A percentile compares a stretch with the other conserved stretches of the same genome.
Evolutionary conservation across 225 moss, liverwort and hornwort species (phyloP).

Genomic region (Neckera pumila): DNA sequence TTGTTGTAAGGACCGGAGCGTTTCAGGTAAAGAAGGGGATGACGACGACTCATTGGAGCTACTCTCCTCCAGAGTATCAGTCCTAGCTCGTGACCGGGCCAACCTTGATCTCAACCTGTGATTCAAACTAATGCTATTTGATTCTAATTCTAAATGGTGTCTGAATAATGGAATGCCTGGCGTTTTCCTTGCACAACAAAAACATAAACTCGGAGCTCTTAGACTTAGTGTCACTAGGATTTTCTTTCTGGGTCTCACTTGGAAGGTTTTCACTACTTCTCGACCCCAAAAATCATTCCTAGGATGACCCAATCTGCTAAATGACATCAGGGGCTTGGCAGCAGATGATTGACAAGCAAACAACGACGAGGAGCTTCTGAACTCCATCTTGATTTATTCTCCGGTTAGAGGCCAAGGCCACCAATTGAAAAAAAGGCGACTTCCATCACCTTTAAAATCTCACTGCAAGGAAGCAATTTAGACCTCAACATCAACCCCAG

Average conservation of each 20-base stretch:
- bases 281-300: neutral
- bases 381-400: conserved; percentile 14
- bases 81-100: conserved; percentile 8
- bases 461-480: neutral
- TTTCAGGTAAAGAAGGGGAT: conserved; percentile 17
- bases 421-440: neutral
- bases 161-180: neutral
- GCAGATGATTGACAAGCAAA: conserved; percentile 7
- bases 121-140: neutral
- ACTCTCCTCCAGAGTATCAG: conserved; percentile 21
- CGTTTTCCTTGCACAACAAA: neutral
- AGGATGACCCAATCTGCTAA: neutral
- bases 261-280: neutral
- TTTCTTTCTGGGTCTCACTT: conserved; percentile 16
- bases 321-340: neutral
- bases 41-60: conserved; percentile 4
- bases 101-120: neutral
- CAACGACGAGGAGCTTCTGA: conserved; percentile 14
- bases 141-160: neutral
- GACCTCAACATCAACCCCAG: neutral
- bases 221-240: neutral
- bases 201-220: neutral
- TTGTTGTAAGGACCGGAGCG: conserved; percentile 31
- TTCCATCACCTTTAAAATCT: neutral
- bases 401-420: neutral